phyloP scores from a whole-genome alignment of 1,139 yeast genomes.

The Blastobotrys indianensis region DNA sequence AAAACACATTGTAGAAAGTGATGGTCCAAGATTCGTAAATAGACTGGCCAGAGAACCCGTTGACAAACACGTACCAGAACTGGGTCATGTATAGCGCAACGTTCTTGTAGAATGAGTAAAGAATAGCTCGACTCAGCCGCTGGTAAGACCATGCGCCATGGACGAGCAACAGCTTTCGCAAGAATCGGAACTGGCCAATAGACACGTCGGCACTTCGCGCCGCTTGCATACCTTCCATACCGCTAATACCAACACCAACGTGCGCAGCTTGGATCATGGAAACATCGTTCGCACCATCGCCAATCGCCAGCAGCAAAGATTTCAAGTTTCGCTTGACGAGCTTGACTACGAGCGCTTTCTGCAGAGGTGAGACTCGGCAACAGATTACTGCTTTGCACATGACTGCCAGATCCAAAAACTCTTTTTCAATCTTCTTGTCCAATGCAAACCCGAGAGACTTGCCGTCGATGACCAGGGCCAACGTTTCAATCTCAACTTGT shows the following conservation, averaged over 20 bases:
- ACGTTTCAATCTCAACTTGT: constrained; percentile 57
- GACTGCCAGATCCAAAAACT: constrained; percentile 72
- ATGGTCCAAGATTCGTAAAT: constrained; percentile 97
- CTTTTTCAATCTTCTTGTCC: constrained; percentile 72
- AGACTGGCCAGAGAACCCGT: constrained; percentile 92
- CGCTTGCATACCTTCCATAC: constrained; percentile 99
- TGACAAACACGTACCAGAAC: constrained; percentile 93
- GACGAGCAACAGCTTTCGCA: constrained; percentile 75
- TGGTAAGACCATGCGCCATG: constrained; percentile 99
- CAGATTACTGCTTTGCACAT: constrained; percentile 93
- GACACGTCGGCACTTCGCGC: constrained; percentile 97
- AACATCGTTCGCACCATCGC: constrained; percentile 98
- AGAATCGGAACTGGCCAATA: constrained; percentile 88
- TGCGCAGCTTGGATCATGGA: constrained; percentile 99
- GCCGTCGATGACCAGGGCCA: constrained; percentile 93
- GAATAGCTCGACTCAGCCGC: constrained; percentile 82
- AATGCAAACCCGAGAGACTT: constrained; percentile 80
- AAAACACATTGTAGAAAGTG: constrained; percentile 91
- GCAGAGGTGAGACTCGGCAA: constrained; percentile 96
- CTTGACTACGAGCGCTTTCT: constrained; percentile 92
- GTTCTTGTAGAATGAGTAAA: constrained; percentile 93
- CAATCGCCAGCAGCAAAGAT: constrained; percentile 81
- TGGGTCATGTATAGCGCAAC: constrained; percentile 95
- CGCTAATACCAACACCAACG: constrained; percentile 97
- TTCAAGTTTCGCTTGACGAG: constrained; percentile 72